Evolutionary conservation across 2,329 filamentous ascomycete species (phyloP), one percentile per base, ranked within the genome.

Genomic region (Meredithiella fracta): DNA sequence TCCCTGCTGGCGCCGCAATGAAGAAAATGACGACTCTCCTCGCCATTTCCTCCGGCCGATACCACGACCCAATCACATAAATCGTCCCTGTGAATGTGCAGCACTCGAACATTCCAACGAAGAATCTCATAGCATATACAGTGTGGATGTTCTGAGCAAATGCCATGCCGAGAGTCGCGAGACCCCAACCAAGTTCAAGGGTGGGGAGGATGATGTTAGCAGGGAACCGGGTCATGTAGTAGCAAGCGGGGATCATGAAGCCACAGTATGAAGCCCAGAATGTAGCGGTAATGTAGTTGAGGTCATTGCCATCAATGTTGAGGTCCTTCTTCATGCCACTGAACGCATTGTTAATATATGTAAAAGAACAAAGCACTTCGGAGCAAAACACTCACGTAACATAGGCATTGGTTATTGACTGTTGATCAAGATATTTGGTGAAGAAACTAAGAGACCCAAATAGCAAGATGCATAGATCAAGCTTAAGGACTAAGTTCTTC

Each of bases 11-110:
- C n/a, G 73, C 73, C 3, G 71, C 70, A 1, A 73, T 68, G 47
- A 68, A 76, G 67, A 74, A 76, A 1, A 75, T 67, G 0, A 72
- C 72, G 0, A 72, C 70, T 2, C 74, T 66, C 57, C 75, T 74
- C 49, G 71, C 75, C 0, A 68, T 67, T 31, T 69, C 67, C 2
- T 58, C 53, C 14, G 64, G 66, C 17, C 63, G 67, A 52, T 67
- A 68, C 67, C 67, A 69, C 1, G 65, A 67, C 3, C 66, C 64
- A 25, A 68, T 66, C 3, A 68, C 58, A 56, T 67, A 68, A 3
- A 67, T 64, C 1, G 62, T 63, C 3, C 63, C 63, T 3, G 64
- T 63, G 47, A 63, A 65, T 0, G 62, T 63, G 50, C 62, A 64
- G 40, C 61, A 64, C 54, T 65, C 63, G 25, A 64, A 68, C 3